A percentile compares a stretch with the other conserved stretches of the same genome.
phyloP scores from a whole-genome alignment of 1,139 yeast species.

The Debaryomycetaceae sp. region DNA sequence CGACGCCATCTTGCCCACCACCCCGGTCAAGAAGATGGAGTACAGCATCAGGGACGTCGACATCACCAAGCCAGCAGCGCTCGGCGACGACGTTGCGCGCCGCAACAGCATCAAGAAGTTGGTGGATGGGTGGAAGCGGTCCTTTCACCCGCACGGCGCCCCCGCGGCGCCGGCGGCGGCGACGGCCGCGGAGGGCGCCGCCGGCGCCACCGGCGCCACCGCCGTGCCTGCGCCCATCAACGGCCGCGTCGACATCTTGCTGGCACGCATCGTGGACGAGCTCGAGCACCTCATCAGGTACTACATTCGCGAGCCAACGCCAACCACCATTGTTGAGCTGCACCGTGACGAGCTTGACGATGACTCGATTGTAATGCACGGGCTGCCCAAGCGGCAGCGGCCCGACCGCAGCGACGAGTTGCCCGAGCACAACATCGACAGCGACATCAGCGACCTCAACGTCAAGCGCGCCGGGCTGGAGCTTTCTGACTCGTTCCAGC shows the following conservation, averaged over 20 bases:
- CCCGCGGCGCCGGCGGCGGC: slow-evolving; percentile 5
- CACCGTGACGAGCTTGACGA: slow-evolving; percentile 16
- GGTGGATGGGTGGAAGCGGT: slow-evolving; percentile 40
- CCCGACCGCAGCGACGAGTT: slow-evolving; percentile 5
- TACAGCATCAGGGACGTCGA: slow-evolving; percentile 16
- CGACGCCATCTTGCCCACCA: slow-evolving; percentile 50
- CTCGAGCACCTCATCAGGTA: slow-evolving; percentile 44
- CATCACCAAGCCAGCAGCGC: slow-evolving; percentile 6
- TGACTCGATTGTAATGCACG: slow-evolving; percentile 6
- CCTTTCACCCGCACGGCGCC: slow-evolving; percentile 15
- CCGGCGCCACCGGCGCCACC: slow-evolving; percentile 8
- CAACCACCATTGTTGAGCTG: slow-evolving; percentile 21
- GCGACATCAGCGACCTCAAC: slow-evolving; percentile 39
- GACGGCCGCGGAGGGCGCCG: slow-evolving; percentile 1
- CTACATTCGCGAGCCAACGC: slow-evolving; percentile 24
- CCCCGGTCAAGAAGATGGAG: slow-evolving; percentile 66
- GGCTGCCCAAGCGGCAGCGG: slow-evolving; percentile 1
- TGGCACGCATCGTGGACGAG: slow-evolving; percentile 78
- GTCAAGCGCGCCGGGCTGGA: slow-evolving; percentile 4
- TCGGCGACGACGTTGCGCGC: slow-evolving; percentile 22
- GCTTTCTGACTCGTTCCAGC: slow-evolving; percentile 33
- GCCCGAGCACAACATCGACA: slow-evolving; percentile 21
- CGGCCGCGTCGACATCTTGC: slow-evolving; percentile 62
- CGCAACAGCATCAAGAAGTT: slow-evolving; percentile 36
- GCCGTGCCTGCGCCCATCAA: slow-evolving; percentile 22